A percentile compares a stretch with the other conserved stretches of the same genome.
phyloP scores from a whole-genome alignment of 2,329 filamentous ascomycete species.

The Paracorniculantispora psalliotae region DNA sequence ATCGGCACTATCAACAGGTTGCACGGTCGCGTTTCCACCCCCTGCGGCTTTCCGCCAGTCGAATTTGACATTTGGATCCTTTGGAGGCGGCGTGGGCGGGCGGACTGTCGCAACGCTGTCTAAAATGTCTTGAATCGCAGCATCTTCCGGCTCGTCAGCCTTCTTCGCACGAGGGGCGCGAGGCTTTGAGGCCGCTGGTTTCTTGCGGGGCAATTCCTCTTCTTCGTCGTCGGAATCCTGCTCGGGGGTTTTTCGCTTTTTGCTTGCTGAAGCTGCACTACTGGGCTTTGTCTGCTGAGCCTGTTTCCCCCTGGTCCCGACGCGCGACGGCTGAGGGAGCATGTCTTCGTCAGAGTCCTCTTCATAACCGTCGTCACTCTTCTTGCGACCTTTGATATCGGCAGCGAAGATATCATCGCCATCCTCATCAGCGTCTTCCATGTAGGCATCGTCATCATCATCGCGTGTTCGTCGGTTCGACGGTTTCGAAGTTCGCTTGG shows the following conservation, averaged over 20 bases:
- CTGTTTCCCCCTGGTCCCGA: constrained; percentile 40
- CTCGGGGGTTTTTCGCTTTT: constrained; percentile 56
- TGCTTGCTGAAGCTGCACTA: constrained; percentile 31
- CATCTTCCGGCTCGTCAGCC: constrained; percentile 59
- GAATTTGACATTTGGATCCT: constrained; percentile 68
- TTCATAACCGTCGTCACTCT: constrained; percentile 69
- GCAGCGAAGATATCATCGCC: constrained; percentile 81
- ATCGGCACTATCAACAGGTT: constrained; percentile 61
- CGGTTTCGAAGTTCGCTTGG: constrained; percentile 37
- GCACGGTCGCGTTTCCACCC: constrained; percentile 54
- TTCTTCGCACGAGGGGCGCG: constrained; percentile 60
- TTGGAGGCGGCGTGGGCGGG: constrained; percentile 76
- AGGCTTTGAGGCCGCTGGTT: constrained; percentile 52
- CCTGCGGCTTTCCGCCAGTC: constrained; percentile 65
- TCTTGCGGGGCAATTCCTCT: constrained; percentile 57
- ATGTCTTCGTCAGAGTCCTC: constrained; percentile 71
- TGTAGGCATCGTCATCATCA: constrained; percentile 52
- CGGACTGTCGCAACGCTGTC: constrained; percentile 80
- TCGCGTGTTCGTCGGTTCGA: constrained; percentile 37
- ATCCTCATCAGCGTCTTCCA: constrained; percentile 65
- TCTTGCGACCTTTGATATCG: constrained; percentile 60
- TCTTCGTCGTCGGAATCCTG: constrained; percentile 52
- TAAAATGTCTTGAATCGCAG: constrained; percentile 73
- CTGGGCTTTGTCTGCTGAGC: constrained; percentile 21
- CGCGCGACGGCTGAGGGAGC: constrained; percentile 54